Evolutionary conservation across 805 yeast genomes (phyloP).

Genomic region (Saccharomycopsis vini): DNA sequence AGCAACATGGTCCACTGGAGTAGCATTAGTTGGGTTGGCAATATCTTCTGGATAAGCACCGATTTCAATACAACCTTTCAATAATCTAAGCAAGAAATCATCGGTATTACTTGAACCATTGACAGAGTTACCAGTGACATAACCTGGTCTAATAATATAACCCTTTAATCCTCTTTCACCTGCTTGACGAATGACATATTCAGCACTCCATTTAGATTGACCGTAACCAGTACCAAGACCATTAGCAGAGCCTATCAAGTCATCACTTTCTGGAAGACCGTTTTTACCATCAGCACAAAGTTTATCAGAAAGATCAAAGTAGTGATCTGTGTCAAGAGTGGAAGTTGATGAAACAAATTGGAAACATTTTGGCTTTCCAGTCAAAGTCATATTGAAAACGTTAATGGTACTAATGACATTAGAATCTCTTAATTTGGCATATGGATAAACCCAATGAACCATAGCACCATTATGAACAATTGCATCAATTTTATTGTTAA

Average conservation of each 20-base stretch:
- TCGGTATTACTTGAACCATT: constrained; percentile 94
- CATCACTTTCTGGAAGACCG: constrained; percentile 80
- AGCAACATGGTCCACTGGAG: constrained; percentile 98
- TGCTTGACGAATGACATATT: constrained; percentile 77
- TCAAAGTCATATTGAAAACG: constrained; percentile 65
- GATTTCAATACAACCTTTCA: constrained; percentile 88
- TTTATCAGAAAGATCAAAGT: constrained; percentile 66
- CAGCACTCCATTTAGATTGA: constrained; percentile 97
- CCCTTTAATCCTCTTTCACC: constrained; percentile 85
- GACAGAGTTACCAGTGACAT: constrained; percentile 75
- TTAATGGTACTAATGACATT: constrained; percentile 85
- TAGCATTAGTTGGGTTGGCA: constrained; percentile 84
- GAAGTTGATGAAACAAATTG: constrained; percentile 96
- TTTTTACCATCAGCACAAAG: constrained; percentile 50
- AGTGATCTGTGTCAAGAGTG: constrained; percentile 77
- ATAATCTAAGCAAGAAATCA: constrained; percentile 87
- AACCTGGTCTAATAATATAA: constrained; percentile 89
- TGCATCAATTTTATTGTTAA: constrained; percentile 60
- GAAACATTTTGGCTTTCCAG: constrained; percentile 78
- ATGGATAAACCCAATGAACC: constrained; percentile 98
- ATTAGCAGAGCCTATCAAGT: constrained; percentile 65
- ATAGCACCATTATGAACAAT: constrained; percentile 95
- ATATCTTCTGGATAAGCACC: constrained; percentile 75
- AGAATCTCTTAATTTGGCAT: constrained; percentile 80
- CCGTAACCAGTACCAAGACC: constrained; percentile 94